Evolutionary conservation across 2,329 filamentous ascomycete species (phyloP).

Genomic region (Alternaria panax): DNA sequence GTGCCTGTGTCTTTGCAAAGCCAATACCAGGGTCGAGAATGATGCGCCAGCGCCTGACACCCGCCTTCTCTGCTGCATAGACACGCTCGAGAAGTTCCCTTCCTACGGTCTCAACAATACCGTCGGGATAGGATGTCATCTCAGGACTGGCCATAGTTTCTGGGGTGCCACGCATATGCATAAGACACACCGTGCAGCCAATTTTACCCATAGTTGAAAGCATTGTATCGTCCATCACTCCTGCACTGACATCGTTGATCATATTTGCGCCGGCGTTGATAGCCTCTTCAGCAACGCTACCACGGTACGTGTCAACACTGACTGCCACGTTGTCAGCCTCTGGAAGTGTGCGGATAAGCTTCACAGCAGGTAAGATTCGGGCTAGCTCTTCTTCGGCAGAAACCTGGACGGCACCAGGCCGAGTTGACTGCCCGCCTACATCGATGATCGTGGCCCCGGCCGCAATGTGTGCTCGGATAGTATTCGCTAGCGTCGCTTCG

Average conservation of each 20-base stretch:
- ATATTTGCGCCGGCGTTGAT: conserved; percentile 84
- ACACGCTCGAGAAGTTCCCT: conserved; percentile 75
- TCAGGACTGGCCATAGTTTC: conserved; percentile 73
- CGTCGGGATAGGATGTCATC: conserved; percentile 68
- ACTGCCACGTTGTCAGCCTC: conserved; percentile 72
- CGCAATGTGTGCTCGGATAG: conserved; percentile 68
- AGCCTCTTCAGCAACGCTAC: conserved; percentile 78
- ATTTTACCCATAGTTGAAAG: conserved; percentile 78
- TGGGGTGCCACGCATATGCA: conserved; percentile 93
- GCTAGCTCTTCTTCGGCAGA: conserved; percentile 75
- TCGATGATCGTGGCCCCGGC: conserved; percentile 85
- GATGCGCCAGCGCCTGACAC: conserved; percentile 90
- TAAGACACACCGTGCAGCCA: conserved; percentile 80
- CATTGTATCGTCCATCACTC: conserved; percentile 80
- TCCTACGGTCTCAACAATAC: conserved; percentile 70
- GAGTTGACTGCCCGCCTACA: conserved; percentile 90
- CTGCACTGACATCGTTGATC: conserved; percentile 93
- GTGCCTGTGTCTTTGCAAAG: conserved; percentile 83
- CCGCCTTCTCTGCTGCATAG: conserved; percentile 77
- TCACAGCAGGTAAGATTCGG: conserved; percentile 81
- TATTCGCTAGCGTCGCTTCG: conserved; percentile 60
- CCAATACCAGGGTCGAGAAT: conserved; percentile 93
- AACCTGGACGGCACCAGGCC: conserved; percentile 75
- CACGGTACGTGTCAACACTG: conserved; percentile 92
- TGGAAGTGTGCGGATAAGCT: conserved; percentile 72